phyloP scores from a whole-genome alignment of 208 protist genomes.

The Leishmania braziliensis region DNA sequence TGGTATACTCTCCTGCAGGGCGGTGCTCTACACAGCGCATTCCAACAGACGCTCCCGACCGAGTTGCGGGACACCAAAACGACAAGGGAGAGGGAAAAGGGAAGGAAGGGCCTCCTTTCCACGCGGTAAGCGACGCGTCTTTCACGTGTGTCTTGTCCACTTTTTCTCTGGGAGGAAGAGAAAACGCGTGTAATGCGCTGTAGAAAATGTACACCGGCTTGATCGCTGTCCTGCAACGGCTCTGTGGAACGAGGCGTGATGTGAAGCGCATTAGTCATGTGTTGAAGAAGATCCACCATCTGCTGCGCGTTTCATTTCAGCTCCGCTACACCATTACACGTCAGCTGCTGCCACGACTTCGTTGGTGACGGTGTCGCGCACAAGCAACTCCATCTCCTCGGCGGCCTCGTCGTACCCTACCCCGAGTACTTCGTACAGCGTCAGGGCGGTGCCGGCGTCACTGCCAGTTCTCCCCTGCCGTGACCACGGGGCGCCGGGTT shows the following conservation, averaged over 20 bases:
- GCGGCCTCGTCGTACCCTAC: conserved; percentile 53
- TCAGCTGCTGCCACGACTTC: conserved; percentile 39
- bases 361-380: conserved; percentile 39
- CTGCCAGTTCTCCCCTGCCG: not conserved
- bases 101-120: not conserved
- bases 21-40: not conserved
- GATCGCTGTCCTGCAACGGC: not conserved
- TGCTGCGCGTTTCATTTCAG: not conserved
- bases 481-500: conserved; percentile 42
- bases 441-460: not conserved
- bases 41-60: not conserved
- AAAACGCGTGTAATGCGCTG: not conserved
- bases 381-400: conserved; percentile 68
- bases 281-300: no score
- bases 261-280: not conserved
- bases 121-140: not conserved
- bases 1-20: not conserved
- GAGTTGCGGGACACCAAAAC: not conserved
- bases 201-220: not conserved
- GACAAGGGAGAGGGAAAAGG: not conserved
- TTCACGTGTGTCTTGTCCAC: not conserved
- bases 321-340: conserved; percentile 12
- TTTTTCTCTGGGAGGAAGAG: not conserved
- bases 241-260: not conserved
- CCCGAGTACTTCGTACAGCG: conserved; percentile 26